Evolutionary conservation across 2,329 filamentous ascomycete genomes (phyloP), one percentile per base, ranked within the genome.

Genomic region (Aureobasidium lini): DNA sequence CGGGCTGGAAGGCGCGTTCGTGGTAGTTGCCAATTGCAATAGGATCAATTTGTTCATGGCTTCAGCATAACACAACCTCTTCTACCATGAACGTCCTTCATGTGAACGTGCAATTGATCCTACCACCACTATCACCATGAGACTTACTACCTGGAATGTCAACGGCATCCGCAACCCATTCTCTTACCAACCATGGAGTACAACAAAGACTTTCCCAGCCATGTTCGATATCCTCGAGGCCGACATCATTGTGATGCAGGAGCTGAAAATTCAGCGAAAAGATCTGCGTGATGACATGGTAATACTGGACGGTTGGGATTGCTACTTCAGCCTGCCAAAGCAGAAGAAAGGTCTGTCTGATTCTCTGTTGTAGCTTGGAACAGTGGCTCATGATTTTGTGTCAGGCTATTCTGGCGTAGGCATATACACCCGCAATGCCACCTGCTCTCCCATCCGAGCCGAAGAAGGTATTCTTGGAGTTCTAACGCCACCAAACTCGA

Each of bases 231-330:
- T 88, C 44, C 81, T 99, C 6, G 89, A 94, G 71, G 86, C 92
- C 57, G 94, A 99, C 71, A 94, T 99, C 64, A 85, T 97, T 16
- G 81, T 96, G 61, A 91, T 97, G 78, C 94, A 99, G 72, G 94
- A 97, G 74, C 86, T 90, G 44, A 99, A 97, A 75, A 96, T 97
- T 42, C 94, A 97, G 70, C 83, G 88, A 60, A 96, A 96, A 70
- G 92, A 96, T 66, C 78, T 99, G 1, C 82, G 80, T 42, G 94
- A 97, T 79, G 94, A 97, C 66, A 97, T 97, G 90, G 92, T 97
- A 9, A 78, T 97, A 36, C 85, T 97, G 0, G 85, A 89, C 0
- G 94, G 94, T 11, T 99, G 93, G 93, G 94, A 99, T 71, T 92
- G 92, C 64, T 96, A 87, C 74, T 96, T 96, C 75, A 96, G 91